A percentile compares a stretch with the other conserved stretches of the same genome.
These are phyloP conservation scores for Malus hybrid DNA, from an alignment of 331 rosid genomes.

Conservation along the genomic window DNA sequence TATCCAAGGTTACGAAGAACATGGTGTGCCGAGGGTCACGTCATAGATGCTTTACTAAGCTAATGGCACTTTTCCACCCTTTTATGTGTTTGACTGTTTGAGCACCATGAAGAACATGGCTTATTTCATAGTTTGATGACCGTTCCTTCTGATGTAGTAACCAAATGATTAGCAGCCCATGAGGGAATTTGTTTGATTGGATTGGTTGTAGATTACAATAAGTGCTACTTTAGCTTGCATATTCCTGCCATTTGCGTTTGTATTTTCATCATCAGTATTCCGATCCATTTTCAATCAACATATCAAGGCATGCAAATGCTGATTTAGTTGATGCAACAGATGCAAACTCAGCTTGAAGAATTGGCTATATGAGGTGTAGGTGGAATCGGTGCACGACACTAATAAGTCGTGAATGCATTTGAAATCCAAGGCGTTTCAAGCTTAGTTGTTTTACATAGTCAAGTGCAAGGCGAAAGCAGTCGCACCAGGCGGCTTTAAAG, in stretches of 20 bases:
- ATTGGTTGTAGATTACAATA: neutral
- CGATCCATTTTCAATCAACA: neutral
- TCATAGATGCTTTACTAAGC: neutral
- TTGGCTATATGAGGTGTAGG: conserved; percentile 8
- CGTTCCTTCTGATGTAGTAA: neutral
- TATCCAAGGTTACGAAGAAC: neutral
- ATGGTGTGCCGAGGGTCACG: neutral
- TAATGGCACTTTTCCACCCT: neutral
- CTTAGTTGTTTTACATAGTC: neutral
- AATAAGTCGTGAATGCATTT: neutral
- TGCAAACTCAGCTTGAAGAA: conserved; percentile 13
- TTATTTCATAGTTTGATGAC: neutral
- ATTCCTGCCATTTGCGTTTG: neutral
- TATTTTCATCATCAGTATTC: neutral
- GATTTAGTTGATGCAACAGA: conserved; percentile 17
- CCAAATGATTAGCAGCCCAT: neutral
- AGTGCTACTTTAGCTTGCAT: neutral
- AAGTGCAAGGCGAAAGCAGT: neutral
- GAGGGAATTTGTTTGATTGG: neutral
- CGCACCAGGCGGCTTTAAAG: neutral
- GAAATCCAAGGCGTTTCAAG: neutral
- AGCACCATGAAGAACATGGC: neutral
- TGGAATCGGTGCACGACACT: neutral
- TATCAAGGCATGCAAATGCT: conserved; percentile 4
- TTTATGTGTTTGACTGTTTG: neutral